Base-by-base conservation (phyloP, 1,139 yeast species). In the Hanseniaspora sp. region DNA sequence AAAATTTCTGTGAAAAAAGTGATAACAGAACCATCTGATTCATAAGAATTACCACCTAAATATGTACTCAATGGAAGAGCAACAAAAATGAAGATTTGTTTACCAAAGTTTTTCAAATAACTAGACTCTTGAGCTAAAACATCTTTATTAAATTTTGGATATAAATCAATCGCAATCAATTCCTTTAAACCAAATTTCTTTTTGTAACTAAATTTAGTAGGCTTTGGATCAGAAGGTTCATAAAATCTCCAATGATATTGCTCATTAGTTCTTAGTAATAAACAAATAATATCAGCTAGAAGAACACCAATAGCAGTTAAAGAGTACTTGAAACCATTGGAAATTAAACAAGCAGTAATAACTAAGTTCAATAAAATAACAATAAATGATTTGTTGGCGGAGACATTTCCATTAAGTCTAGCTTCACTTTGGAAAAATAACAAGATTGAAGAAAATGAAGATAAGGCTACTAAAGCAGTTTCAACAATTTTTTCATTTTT, bases 21-120 rank as follows among this genome's bases (percentile, higher is more conserved):
- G 17, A 51, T 17, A 15, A 51, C 54, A 23, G 46, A 47, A 1
- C 54, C 54, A 33, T 51, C 35, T 12, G 18, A 31, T 45, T 51
- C 54, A 45, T 34, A 51, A 7, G 54, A 44, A 12, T 45, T 30
- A 6, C 54, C 54, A 9, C 48, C 54, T 18, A 41, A 41, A 33
- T 33, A 54, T 30, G 52, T 55, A 18, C 39, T 48, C n/a, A 58
- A 51, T 15, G 59, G 59, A 49, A 58, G 54, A 33, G 54, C 56
- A 23, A 49, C 57, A 29, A 55, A 58, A 31, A 41, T 52, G 41
- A 33, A 39, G 48, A 53, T 35, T 43, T 8, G 54, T 48, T 34
- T 41, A 8, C 46, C 49, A 12, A 41, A 23, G 28, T 46, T 17
- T 17, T 53, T 37, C 28, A 45, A 13, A 13, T 44, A 51, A 5